Base-by-base conservation (phyloP, 192 early-diverging fungal species). In the Backusella macrospora region DNA sequence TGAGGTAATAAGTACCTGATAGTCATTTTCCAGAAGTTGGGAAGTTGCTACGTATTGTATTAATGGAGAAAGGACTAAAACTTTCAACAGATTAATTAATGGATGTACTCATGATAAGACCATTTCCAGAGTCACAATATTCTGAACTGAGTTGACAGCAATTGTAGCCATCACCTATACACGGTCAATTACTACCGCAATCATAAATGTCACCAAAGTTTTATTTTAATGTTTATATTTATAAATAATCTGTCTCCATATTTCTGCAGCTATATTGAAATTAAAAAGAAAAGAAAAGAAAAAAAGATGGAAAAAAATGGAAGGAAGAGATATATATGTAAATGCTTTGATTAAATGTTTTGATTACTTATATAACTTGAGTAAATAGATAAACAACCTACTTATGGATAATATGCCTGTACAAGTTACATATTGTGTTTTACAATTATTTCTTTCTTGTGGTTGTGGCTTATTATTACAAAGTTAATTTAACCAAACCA, bases 341-440 rank as follows among this genome's bases (percentile, higher is more conserved):
- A 34, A 34, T 34, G 29, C 2, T 34, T 34, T 34, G 29, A 34
- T 34, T 34, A 34, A n/a, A n/a, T 34, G 29, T 34, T 34, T 34
- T 34, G 29, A 34, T 34, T 34, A 34, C 29, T 34, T 2, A 0
- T 34, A 34, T 34, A 34, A 34, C 2, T 34, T 12, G 15, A 63
- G 34, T 42, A 42, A 43, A 21, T 21, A 23, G 12, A 26, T 59
- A 47, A 40, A 42, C 6, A 29, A 68, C 66, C 73, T 78, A 78
- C 87, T 89, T n/a, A 89, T 86, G 0, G 95, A 92, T 16, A 93
- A 95, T 1, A 98, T 90, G 44, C 91, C 96, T 0, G 93, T 90
- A 16, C 95, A 95, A 14, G 94, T 91, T 1, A 93, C 89, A 78
- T 77, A 89, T 48, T 91, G 82, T 0, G 64, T 76, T 52, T 76